These are phyloP conservation scores for Fraxinus albicans DNA, from an alignment of 305 asterid genomes.

Conservation along the genomic window DNA sequence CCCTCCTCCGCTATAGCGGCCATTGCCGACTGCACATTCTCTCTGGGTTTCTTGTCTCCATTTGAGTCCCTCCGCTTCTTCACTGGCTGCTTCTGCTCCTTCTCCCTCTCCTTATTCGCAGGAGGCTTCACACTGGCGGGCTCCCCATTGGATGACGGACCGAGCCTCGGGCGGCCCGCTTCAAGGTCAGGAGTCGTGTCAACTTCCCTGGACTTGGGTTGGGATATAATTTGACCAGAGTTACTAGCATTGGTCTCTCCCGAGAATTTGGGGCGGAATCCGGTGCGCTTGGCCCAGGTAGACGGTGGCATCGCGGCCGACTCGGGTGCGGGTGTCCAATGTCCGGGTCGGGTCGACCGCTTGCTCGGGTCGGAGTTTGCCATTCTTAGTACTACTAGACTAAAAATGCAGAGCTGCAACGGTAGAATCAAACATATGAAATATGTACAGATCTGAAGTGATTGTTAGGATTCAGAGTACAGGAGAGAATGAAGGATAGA, in stretches of 20 bases:
- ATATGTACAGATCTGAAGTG: slow-evolving; percentile 36
- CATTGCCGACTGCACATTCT: slow-evolving; percentile 45
- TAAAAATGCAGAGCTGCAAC: slow-evolving; percentile 33
- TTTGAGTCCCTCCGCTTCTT: slow-evolving; percentile 86
- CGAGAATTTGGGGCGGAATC: slow-evolving; percentile 90
- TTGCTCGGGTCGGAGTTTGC: slow-evolving; percentile 74
- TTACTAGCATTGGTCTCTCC: slow-evolving; percentile 86
- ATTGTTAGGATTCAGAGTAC: slow-evolving; percentile 38
- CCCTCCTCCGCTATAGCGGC: slow-evolving; percentile 31
- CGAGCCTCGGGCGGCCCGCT: slow-evolving; percentile 57
- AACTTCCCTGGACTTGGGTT: slow-evolving; percentile 24
- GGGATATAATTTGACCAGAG: slow-evolving; percentile 61
- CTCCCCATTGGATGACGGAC: slow-evolving; percentile 49
- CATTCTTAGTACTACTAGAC: slow-evolving; percentile 39
- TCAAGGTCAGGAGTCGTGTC: slow-evolving; percentile 61
- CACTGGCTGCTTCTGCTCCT: slow-evolving; percentile 48
- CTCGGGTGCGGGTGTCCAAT: slow-evolving; percentile 77
- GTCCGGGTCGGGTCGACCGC: slow-evolving; percentile 64
- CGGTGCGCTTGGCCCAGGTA: slow-evolving; percentile 94
- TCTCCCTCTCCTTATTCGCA: slow-evolving; percentile 37
- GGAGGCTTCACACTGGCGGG: slow-evolving; percentile 55
- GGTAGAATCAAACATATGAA: not conserved
- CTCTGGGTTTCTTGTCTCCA: slow-evolving; percentile 53
- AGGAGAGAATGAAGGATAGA: not conserved
- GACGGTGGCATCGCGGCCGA: slow-evolving; percentile 84